Evolutionary conservation across 805 yeast genomes (phyloP), one percentile per base, ranked within the genome.

Genomic region (Alloascoidea africana): DNA sequence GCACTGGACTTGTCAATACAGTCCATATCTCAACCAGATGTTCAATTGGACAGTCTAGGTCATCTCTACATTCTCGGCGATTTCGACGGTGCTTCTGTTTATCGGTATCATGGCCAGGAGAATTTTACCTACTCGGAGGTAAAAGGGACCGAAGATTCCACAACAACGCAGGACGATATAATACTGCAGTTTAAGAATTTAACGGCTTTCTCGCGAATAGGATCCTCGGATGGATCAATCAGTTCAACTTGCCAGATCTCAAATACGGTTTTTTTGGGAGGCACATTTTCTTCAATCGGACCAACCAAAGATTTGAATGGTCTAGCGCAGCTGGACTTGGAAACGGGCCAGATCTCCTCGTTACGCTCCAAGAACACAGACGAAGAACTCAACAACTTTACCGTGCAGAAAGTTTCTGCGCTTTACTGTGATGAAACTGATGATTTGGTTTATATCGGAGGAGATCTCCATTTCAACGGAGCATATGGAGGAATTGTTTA

Each of bases 371-470:
- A 46, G 16, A 36, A 46, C 13, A 35, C 50, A 2, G 76, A 74
- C 4, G n/a, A 23, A 8, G 8, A 23, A 23, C 8, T 23, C 30
- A 8, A 23, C n/a, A 23, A 23, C 30, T 23, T 23, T n/a, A n/a
- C 30, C n/a, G 30, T 23, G 30, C n/a, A 8, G n/a, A 40, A 51
- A 1, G 63, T 78, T 2, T 46, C 53, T 3, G 47, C 75, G 0
- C 64, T 70, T 1, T 58, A 60, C 32, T 69, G 74, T 39, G 77
- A 76, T 55, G 36, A 45, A 2, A 64, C 61, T 34, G 53, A 57
- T 27, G 56, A 67, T 15, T 40, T 70, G 16, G 66, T 84, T 0
- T 85, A 82, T 49, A 67, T 83, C 36, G 98, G 96, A 5, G 98
- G 98, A 15, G 65, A 70, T 41, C 71, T 89, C 45, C 52, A 63